Evolutionary conservation across 2,329 filamentous ascomycete species (phyloP).

Genomic region (Trichoderma atrobrunneum): DNA sequence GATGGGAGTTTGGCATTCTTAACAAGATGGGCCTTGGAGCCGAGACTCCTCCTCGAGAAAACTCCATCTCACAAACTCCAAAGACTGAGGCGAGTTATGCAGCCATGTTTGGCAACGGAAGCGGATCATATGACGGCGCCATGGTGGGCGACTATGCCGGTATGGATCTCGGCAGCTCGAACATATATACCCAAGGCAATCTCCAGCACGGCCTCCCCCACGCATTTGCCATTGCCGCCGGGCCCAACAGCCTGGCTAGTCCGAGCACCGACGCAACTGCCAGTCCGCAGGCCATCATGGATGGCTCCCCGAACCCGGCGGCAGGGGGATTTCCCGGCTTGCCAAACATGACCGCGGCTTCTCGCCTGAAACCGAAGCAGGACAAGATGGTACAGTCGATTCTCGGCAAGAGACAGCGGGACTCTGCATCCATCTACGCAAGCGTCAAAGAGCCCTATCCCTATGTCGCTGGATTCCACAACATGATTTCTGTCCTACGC

Average conservation of each 20-base stretch:
- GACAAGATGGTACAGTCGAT: slow-evolving; percentile 47
- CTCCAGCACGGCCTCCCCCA: slow-evolving; percentile 62
- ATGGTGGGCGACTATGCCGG: slow-evolving; percentile 51
- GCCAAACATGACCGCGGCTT: slow-evolving; percentile 32
- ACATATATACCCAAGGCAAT: slow-evolving; percentile 55
- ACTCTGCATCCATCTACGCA: slow-evolving; percentile 84
- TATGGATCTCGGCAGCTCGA: slow-evolving; percentile 48
- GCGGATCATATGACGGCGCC: slow-evolving; percentile 47
- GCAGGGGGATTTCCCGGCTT: slow-evolving; percentile 29
- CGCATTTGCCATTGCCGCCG: slow-evolving; percentile 62
- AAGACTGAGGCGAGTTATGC: slow-evolving; percentile 40
- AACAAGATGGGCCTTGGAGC: slow-evolving; percentile 81
- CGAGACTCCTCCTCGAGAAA: slow-evolving; percentile 73
- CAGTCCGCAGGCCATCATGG: slow-evolving; percentile 59
- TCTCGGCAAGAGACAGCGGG: slow-evolving; percentile 59
- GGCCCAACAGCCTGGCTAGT: slow-evolving; percentile 60
- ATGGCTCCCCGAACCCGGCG: slow-evolving; percentile 46
- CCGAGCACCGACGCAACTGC: slow-evolving; percentile 62
- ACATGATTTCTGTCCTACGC: slow-evolving; percentile 75
- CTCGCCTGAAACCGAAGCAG: slow-evolving; percentile 40
- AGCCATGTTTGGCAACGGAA: slow-evolving; percentile 51
- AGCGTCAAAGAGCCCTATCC: slow-evolving; percentile 87
- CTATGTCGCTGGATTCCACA: slow-evolving; percentile 88
- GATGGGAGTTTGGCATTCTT: slow-evolving; percentile 92
- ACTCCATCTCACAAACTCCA: slow-evolving; percentile 42